These are phyloP conservation scores for Aspergillus arachidicola DNA, from an alignment of 2,329 filamentous ascomycete species.

Conservation along the genomic window DNA sequence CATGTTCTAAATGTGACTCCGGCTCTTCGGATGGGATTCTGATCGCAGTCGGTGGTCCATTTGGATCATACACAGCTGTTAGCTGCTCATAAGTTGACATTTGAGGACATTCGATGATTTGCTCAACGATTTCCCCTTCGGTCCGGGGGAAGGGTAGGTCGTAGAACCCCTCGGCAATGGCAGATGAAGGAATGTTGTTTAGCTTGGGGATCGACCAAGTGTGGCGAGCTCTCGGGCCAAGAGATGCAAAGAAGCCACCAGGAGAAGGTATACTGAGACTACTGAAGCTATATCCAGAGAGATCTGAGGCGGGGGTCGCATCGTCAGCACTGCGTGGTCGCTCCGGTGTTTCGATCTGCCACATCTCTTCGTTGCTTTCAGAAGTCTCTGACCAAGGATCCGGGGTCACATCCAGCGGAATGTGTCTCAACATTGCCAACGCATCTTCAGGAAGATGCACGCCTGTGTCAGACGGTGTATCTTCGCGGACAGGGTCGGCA, in stretches of 20 bases:
- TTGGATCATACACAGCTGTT: conserved; percentile 36
- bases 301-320: conserved; percentile 55
- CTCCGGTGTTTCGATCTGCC: conserved; percentile 59
- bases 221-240: conserved; percentile 73
- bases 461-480: conserved; percentile 51
- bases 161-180: conserved; percentile 92
- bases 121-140: conserved; percentile 61
- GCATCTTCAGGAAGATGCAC: conserved; percentile 78
- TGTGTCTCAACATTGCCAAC: conserved; percentile 75
- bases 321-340: conserved; percentile 47
- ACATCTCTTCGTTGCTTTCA: conserved; percentile 63
- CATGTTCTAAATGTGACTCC: conserved; percentile 25
- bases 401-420: conserved; percentile 58
- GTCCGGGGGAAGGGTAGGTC: conserved; percentile 72
- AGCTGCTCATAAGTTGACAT: conserved; percentile 38
- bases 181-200: conserved; percentile 73
- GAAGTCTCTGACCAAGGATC: conserved; percentile 45
- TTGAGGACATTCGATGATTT: conserved; percentile 63
- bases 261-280: conserved; percentile 88
- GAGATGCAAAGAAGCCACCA: conserved; percentile 84
- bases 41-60: conserved; percentile 44
- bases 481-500: conserved; percentile 24
- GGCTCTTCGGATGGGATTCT: conserved; percentile 49
- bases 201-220: conserved; percentile 73
- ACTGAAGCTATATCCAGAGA: conserved; percentile 72